phyloP scores from a whole-genome alignment of 352 stramenopile species.

The Elongisporangium undulatum region DNA sequence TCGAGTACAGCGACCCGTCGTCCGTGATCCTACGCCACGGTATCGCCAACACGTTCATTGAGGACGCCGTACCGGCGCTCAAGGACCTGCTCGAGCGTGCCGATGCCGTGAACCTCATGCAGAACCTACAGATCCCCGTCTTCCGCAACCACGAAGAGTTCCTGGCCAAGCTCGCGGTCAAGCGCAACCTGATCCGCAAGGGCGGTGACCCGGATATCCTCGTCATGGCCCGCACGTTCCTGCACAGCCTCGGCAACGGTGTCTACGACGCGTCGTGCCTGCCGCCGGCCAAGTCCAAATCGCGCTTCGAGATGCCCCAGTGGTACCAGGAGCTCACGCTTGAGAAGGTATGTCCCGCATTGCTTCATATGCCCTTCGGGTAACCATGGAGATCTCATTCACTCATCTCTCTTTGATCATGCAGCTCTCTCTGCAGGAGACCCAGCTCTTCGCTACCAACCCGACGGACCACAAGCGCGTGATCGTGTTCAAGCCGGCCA shows the following conservation, averaged over 20 bases:
- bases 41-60: conserved; percentile 91
- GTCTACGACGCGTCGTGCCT: conserved; percentile 53
- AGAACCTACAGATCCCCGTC: conserved; percentile 93
- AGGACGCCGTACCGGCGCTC: conserved; percentile 93
- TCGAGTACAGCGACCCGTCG: conserved; percentile 89
- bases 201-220: conserved; percentile 96
- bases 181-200: conserved; percentile 94
- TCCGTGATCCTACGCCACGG: conserved; percentile 92
- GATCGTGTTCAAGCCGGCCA: conserved; percentile 46
- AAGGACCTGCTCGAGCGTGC: conserved; percentile 89
- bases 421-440: conserved; percentile 25
- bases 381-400: conserved; percentile 1
- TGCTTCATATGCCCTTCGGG: neutral
- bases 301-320: conserved; percentile 65
- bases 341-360: conserved; percentile 29
- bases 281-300: conserved; percentile 77
- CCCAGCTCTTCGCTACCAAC: conserved; percentile 57
- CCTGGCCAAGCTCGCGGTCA: conserved; percentile 92
- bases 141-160: conserved; percentile 95
- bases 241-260: conserved; percentile 68
- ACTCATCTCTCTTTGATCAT: neutral
- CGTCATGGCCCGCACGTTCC: conserved; percentile 87
- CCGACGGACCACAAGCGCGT: conserved; percentile 46
- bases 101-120: conserved; percentile 93
- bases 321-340: conserved; percentile 64